Conservation (phyloP, 768 basidiomycete genomes). For the Multifurca ochricompacta region DNA sequence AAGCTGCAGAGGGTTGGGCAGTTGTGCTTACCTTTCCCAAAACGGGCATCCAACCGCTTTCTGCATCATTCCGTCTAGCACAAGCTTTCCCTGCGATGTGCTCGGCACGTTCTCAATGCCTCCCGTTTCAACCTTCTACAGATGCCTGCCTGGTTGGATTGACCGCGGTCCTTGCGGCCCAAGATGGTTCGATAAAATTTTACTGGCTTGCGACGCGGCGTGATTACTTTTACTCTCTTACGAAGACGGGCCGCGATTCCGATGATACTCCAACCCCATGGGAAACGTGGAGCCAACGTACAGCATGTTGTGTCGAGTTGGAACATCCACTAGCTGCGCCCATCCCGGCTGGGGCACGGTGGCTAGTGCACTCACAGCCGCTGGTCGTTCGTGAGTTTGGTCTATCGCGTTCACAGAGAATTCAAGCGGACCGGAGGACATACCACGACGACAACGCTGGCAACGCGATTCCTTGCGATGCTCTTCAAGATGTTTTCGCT, state of each 20-base stretch:
- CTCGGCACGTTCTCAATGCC: constrained; percentile 1
- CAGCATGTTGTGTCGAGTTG: constrained; percentile 10
- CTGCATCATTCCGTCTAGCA: background rate
- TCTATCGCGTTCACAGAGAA: background rate
- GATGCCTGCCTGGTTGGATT: constrained; percentile 12
- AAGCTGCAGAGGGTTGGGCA: background rate
- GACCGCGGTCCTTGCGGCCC: background rate
- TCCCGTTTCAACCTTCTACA: constrained; percentile 9
- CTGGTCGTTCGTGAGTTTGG: constrained; percentile 7
- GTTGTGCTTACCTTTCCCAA: constrained; percentile 4
- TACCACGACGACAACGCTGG: background rate
- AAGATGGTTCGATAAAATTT: background rate
- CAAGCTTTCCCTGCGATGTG: background rate
- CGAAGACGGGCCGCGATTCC: background rate
- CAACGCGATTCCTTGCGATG: background rate
- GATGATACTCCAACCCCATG: constrained; percentile 1
- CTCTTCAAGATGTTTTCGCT: background rate
- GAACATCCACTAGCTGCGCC: background rate
- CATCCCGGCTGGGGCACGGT: constrained; percentile 10
- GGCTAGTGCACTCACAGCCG: constrained; percentile 9
- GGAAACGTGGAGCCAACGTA: constrained; percentile 4
- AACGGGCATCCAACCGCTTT: background rate
- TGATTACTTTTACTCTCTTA: constrained; percentile 1
- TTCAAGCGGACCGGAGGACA: background rate
- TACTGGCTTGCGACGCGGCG: constrained; percentile 11